Evolutionary conservation across 306 rosid species (phyloP).

Genomic region (Quercus agrifolia): DNA sequence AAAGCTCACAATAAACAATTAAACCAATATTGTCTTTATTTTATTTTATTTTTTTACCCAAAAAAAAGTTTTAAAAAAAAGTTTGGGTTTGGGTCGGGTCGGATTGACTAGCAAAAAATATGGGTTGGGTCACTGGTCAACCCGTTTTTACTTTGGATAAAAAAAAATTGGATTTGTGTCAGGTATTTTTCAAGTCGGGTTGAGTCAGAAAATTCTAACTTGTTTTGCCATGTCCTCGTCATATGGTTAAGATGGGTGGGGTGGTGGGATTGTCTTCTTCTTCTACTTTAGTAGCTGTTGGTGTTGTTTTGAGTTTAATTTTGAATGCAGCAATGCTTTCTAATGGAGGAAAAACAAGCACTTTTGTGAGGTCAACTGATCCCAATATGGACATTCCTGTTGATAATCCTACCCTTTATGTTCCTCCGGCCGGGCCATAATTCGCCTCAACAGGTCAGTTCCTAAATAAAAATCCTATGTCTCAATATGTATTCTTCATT

Average conservation of each 20-base stretch:
- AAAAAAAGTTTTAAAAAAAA: too few species aligned
- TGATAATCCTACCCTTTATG: constrained; percentile 50
- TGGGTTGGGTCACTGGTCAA: accelerated
- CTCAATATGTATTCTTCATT: too few species aligned
- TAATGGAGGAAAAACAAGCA: constrained; percentile 37
- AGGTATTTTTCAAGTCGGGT: too few species aligned
- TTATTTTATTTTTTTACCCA: too few species aligned
- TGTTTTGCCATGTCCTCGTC: too few species aligned
- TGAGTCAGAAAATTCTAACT: accelerated
- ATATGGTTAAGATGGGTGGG: constrained; percentile 1
- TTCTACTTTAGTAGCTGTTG: constrained; percentile 1
- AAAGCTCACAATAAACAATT: too few species aligned
- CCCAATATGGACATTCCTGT: constrained; percentile 56
- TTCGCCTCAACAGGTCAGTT: constrained; percentile 39
- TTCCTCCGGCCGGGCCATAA: constrained; percentile 59
- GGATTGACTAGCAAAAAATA: too few species aligned
- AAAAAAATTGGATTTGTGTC: too few species aligned
- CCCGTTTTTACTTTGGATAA: accelerated
- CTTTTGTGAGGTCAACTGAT: constrained; percentile 42
- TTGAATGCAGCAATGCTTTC: constrained; percentile 15
- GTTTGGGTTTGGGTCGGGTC: too few species aligned
- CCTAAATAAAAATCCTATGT: too few species aligned
- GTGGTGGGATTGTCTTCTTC: constrained; percentile 8
- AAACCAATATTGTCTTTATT: too few species aligned
- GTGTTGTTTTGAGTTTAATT: constrained; percentile 9